Evolutionary conservation across 2,329 filamentous ascomycete species (phyloP).

Genomic region (Pseudopyricularia javanii): DNA sequence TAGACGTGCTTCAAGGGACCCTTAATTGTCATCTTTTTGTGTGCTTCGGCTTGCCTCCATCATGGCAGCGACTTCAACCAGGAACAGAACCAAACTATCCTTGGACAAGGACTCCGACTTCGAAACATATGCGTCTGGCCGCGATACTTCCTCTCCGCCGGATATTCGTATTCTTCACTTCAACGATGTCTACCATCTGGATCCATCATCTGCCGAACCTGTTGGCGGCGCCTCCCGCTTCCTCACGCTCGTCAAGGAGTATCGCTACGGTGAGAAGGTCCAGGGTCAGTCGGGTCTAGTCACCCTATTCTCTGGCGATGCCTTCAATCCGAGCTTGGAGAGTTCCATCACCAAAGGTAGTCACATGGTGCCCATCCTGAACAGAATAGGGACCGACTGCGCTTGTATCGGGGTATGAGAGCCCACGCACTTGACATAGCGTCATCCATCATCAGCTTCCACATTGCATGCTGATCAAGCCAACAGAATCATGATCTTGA

Average conservation of each 20-base stretch:
- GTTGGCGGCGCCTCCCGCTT: slow-evolving; percentile 74
- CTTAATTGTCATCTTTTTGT: neutral
- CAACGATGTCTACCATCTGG: slow-evolving; percentile 91
- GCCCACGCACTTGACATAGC: slow-evolving; percentile 17
- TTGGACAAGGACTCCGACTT: slow-evolving; percentile 5
- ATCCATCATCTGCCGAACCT: slow-evolving; percentile 62
- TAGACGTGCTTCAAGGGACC: neutral
- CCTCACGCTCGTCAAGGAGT: slow-evolving; percentile 65
- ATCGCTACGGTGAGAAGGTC: slow-evolving; percentile 50
- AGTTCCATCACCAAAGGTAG: slow-evolving; percentile 79
- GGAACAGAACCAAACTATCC: neutral
- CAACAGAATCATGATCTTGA: slow-evolving; percentile 74
- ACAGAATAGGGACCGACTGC: slow-evolving; percentile 62
- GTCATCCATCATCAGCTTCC: neutral
- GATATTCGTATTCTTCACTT: slow-evolving; percentile 78
- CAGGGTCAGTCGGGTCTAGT: slow-evolving; percentile 51
- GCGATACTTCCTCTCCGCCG: slow-evolving; percentile 26
- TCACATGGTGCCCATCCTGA: slow-evolving; percentile 82
- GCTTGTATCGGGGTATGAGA: slow-evolving; percentile 54
- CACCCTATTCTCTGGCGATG: slow-evolving; percentile 84
- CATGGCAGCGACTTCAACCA: neutral
- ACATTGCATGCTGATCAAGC: slow-evolving; percentile 17
- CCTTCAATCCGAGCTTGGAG: slow-evolving; percentile 83
- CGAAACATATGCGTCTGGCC: slow-evolving; percentile 18
- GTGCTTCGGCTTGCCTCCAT: neutral